Evolutionary conservation across 208 protist genomes (phyloP), one percentile per base, ranked within the genome.

Genomic region (Crithidia brevicula): DNA sequence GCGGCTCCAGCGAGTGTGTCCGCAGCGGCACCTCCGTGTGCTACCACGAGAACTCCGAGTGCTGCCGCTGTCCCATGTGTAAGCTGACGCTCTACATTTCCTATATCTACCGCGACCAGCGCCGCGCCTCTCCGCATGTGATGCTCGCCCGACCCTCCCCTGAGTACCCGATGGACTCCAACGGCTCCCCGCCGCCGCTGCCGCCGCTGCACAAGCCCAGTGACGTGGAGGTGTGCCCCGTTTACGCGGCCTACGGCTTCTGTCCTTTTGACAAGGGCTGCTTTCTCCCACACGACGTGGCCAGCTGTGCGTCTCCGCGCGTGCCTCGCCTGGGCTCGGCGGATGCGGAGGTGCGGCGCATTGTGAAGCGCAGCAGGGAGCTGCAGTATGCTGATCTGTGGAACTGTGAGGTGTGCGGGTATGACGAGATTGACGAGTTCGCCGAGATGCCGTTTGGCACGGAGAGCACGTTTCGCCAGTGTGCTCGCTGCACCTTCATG

Each of bases 321-420:
- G 71, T 87, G 58, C 22, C 45, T 45, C 83, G 68, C 23, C 45
- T 61, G 31, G 63, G 23, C 11, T 74, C 64, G 4, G 79, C 79
- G 4, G 80, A 87, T 4, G 81, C 40, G 42, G 89, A 93, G 72
- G 63, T 93, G 49, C 56, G 87, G 34, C 85, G 86, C 10, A 60
- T 95, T 47, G 20, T 72, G 47, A 52, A 50, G 46, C 78, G 84
- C 45, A 80, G 80, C 18, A 62, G 23, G n/a, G 47, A 52, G 31
- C 64, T 91, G 56, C 72, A 67, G 23, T 72, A 79, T 51, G 49
- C 72, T 36, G 76, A 82, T 8, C 33, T 86, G 20, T 97, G 92
- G 89, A 40, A 16, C 31, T 97, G 92, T 67, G 74, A 76, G 7
- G 85, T 95, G 18, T 97, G 92, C 58, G 89, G 92, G 23, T 86